A percentile compares a stretch with the other conserved stretches of the same genome.
Conservation (phyloP, 192 early-diverging fungal species). For the Coemansia sp. region DNA sequence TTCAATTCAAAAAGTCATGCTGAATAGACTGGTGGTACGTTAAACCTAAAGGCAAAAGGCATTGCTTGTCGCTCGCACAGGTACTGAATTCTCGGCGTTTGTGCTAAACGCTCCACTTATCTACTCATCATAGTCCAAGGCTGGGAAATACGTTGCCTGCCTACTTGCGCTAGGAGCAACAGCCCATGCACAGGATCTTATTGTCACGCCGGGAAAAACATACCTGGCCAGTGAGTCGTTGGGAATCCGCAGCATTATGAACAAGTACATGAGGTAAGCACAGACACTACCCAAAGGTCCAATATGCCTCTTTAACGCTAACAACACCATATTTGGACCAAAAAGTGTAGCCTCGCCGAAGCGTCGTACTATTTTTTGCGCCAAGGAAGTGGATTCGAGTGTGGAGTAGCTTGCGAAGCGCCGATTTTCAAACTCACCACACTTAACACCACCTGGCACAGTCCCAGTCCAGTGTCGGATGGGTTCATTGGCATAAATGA, state of each 20-base stretch:
- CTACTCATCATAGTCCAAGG: neutral
- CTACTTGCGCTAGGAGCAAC: neutral
- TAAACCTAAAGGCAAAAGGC: too few relatives aligned
- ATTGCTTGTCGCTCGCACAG: too few relatives aligned
- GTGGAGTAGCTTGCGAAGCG: slow-evolving; percentile 24
- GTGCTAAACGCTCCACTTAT: neutral
- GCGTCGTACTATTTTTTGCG: slow-evolving; percentile 40
- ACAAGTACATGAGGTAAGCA: slow-evolving; percentile 54
- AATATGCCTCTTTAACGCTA: neutral
- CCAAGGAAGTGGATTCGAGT: slow-evolving; percentile 39
- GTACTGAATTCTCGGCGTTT: neutral
- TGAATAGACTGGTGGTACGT: neutral
- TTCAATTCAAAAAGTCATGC: neutral
- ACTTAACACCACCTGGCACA: slow-evolving; percentile 52
- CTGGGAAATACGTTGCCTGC: neutral
- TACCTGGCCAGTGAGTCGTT: slow-evolving; percentile 34
- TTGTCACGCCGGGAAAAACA: slow-evolving; percentile 40
- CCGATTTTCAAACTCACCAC: slow-evolving; percentile 12
- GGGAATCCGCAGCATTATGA: slow-evolving; percentile 32
- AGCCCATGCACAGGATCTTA: slow-evolving; percentile 27
- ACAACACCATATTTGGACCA: neutral
- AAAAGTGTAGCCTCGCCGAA: slow-evolving; percentile 36
- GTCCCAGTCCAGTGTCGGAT: slow-evolving; percentile 42
- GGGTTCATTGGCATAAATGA: slow-evolving; percentile 41
- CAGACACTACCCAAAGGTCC: neutral